Evolutionary conservation across 805 yeast genomes (phyloP).

Genomic region (Ogataea philodendri): DNA sequence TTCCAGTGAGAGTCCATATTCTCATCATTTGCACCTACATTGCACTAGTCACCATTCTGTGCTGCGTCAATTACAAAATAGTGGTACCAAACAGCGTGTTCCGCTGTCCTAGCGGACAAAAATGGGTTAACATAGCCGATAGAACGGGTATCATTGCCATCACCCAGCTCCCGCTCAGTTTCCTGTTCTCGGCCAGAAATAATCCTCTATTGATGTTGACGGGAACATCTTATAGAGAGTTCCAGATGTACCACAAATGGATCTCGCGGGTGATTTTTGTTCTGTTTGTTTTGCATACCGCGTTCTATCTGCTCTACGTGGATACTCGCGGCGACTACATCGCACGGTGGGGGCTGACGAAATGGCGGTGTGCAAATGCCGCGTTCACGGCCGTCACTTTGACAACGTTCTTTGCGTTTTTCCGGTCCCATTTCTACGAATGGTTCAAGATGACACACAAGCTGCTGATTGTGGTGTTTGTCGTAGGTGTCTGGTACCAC

Average conservation of each 20-base stretch:
- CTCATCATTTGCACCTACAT: conserved; percentile 31
- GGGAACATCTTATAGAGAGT: conserved; percentile 36
- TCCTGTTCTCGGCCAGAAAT: conserved; percentile 37
- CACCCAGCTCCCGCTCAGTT: conserved; percentile 36
- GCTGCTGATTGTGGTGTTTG: conserved; percentile 39
- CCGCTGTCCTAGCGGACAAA: conserved; percentile 29
- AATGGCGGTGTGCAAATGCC: conserved; percentile 46
- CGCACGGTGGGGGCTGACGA: conserved; percentile 37
- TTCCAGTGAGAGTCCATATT: conserved; percentile 37
- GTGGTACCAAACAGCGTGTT: conserved; percentile 33
- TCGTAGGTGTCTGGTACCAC: conserved; percentile 47
- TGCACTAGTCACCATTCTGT: conserved; percentile 26
- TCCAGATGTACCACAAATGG: conserved; percentile 40
- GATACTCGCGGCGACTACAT: conserved; percentile 35
- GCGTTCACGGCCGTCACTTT: conserved; percentile 32
- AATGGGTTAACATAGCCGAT: conserved; percentile 39
- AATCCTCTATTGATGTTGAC: conserved; percentile 33
- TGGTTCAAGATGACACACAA: conserved; percentile 46
- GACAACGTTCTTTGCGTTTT: conserved; percentile 32
- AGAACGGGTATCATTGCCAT: conserved; percentile 46
- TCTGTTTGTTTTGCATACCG: conserved; percentile 39
- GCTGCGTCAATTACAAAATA: conserved; percentile 30
- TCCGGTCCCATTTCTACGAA: conserved; percentile 43
- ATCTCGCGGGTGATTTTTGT: conserved; percentile 40
- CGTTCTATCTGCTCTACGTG: conserved; percentile 39